Conservation (phyloP, 2,329 filamentous ascomycete species). For the Claviceps sorghi region DNA sequence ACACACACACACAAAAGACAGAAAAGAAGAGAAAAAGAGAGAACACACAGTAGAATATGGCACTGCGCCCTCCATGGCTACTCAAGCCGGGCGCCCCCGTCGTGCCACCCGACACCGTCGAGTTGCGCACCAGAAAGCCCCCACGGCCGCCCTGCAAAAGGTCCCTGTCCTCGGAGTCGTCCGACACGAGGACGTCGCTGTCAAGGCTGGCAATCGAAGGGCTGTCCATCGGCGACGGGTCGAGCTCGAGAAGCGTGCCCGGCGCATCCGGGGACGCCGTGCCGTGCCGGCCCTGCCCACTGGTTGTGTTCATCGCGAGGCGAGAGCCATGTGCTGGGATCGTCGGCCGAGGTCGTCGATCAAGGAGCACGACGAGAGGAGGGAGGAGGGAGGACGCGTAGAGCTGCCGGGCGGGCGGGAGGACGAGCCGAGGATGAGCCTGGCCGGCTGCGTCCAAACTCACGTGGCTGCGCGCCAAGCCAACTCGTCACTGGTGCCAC, state of each 20-base stretch:
- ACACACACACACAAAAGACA: no score
- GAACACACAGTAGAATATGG: conserved; percentile 59
- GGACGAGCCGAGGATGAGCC: no score
- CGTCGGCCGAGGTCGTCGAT: not conserved
- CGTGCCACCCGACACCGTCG: conserved; percentile 20
- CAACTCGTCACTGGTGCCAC: no score
- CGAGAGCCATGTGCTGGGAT: not conserved
- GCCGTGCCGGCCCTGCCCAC: conserved; percentile 9
- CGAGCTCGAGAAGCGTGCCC: conserved; percentile 59
- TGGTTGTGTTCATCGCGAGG: conserved; percentile 8
- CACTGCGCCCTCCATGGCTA: conserved; percentile 38
- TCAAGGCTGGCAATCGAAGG: conserved; percentile 23
- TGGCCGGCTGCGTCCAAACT: no score
- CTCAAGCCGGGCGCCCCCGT: conserved; percentile 35
- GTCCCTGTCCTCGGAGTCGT: conserved; percentile 13
- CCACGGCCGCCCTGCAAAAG: conserved; percentile 14
- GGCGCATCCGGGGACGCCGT: conserved; percentile 39
- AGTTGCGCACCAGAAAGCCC: conserved; percentile 24
- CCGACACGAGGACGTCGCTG: conserved; percentile 19
- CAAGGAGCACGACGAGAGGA: not conserved
- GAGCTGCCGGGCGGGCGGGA: no score
- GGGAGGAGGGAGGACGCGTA: not conserved
- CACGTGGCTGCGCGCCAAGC: no score
- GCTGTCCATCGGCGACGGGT: conserved; percentile 61
- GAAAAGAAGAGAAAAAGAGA: not conserved